Conservation (phyloP, 2,329 filamentous ascomycete species). For the Beauveria pseudobassiana region DNA sequence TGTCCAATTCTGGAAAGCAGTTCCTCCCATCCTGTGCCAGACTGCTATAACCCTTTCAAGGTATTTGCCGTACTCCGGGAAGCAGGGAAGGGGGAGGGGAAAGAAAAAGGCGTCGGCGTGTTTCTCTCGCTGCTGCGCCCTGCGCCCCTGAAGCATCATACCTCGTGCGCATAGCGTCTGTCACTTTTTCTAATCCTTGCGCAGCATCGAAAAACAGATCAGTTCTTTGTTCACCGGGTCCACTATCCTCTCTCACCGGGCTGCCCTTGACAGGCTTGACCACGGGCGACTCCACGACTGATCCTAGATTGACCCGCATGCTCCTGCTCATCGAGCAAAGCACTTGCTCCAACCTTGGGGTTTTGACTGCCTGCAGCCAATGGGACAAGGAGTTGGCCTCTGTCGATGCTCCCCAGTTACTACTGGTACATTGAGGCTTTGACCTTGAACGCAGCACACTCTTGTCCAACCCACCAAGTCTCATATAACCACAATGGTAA, state of each 20-base stretch:
- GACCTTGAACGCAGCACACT: neutral
- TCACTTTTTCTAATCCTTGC: neutral
- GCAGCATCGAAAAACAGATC: neutral
- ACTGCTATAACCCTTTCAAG: too few species aligned
- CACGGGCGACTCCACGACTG: conserved; percentile 1
- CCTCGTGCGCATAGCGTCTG: neutral
- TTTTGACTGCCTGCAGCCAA: neutral
- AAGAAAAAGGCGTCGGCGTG: too few species aligned
- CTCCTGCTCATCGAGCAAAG: neutral
- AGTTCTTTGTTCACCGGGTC: conserved; percentile 10
- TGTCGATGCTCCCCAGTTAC: neutral
- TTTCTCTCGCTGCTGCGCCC: neutral
- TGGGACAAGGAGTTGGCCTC: neutral
- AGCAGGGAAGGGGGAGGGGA: too few species aligned
- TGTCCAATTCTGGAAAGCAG: too few species aligned
- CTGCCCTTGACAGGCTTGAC: neutral
- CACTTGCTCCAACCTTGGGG: neutral
- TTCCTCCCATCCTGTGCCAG: too few species aligned
- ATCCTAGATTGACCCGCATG: conserved; percentile 10
- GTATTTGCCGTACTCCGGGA: too few species aligned
- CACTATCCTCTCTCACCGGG: conserved; percentile 8
- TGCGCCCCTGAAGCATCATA: neutral
- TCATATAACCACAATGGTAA: conserved; percentile 9
- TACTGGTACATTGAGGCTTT: neutral
- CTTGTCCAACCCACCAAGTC: conserved; percentile 12